Evolutionary conservation across 1,139 yeast genomes (phyloP), one percentile per base, ranked within the genome.

Genomic region (Blastobotrys capitulatus): DNA sequence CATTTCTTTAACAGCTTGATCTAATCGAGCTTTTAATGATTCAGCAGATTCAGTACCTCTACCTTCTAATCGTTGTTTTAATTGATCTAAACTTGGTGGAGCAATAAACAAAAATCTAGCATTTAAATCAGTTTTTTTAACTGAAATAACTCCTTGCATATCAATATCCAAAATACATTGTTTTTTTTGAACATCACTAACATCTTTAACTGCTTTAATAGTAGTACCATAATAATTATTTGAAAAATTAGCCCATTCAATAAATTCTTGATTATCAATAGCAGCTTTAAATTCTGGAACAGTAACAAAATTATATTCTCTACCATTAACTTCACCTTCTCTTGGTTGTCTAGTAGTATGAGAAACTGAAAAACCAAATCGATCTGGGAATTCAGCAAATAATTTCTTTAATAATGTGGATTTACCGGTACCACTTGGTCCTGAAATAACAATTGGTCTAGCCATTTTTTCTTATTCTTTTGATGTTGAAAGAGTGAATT

Each of bases 161-260:
- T 92, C 99, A 60, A 92, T 92, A 69, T 92, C 99, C 65, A 92
- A 77, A 57, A 92, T 82, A 73, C 98, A 92, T 48, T 82, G 83
- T 52, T 72, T 73, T 54, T 75, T 74, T 49, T 73, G 76, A 49
- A 68, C 65, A 35, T 70, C 70, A 44, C 83, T 70, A 46, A 86
- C 92, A 55, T 83, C 85, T 61, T 85, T 78, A 51, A 92, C 97
- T 29, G 96, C 83, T 62, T 81, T 83, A 60, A 87, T 75, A 44
- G 96, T 76, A 50, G 98, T 92, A 54, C 99, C 99, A 69, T 92
- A 92, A 75, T 85, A 89, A 76, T 94, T 92, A 45, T 97, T 97
- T 9, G 96, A 87, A 66, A 92, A 92, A 70, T 88, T 94, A 10
- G 99, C 98, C 95, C 96, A 88, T 71, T 92, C 99, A 61, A 92